Conservation (phyloP, 1,284 basidiomycete species). For the Phellopilus nigrolimitatus region DNA sequence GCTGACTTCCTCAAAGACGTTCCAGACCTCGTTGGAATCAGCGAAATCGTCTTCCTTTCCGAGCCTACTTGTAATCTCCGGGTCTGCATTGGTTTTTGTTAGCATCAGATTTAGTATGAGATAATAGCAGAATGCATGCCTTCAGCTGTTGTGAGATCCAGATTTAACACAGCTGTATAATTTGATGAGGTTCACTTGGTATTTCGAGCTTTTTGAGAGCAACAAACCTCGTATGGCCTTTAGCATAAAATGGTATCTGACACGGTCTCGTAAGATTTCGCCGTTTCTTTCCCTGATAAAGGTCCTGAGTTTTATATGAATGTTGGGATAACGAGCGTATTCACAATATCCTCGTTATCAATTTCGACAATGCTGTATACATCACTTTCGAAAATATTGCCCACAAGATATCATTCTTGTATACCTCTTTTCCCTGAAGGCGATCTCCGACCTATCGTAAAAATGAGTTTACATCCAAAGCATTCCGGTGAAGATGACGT, state of each 20-base stretch:
- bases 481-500: background rate
- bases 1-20: background rate
- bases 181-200: background rate
- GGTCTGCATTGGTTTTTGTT: background rate
- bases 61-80: background rate
- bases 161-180: background rate
- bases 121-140: background rate
- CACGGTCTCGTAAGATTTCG: constrained; percentile 1
- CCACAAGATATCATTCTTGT: background rate
- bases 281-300: background rate
- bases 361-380: background rate
- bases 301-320: background rate
- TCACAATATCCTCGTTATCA: background rate
- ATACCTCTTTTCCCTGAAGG: background rate
- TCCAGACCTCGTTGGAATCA: background rate
- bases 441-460: background rate
- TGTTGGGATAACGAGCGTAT: background rate
- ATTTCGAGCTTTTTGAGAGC: background rate
- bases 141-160: background rate
- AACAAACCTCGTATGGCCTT: constrained; percentile 3
- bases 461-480: background rate
- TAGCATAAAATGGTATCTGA: constrained; percentile 6
- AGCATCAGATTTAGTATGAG: background rate
- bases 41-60: background rate
- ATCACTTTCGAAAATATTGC: background rate